Percentiles rank a stretch among this genome's conserved stretches.
Conservation (phyloP, 352 stramenopile species). For the Ophiocytium majus region DNA sequence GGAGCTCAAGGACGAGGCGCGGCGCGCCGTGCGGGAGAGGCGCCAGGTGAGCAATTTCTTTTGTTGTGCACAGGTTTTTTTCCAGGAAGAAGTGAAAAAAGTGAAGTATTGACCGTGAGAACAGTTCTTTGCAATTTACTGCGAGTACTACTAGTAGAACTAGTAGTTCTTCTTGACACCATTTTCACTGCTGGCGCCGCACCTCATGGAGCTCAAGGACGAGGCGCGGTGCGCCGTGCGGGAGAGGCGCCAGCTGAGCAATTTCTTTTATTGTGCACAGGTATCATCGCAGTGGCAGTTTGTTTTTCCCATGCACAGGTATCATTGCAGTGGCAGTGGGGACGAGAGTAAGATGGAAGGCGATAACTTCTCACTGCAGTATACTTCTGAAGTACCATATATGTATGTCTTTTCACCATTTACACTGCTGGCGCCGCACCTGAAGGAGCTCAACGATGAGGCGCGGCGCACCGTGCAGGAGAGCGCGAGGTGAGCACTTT, state of each 20-base stretch:
- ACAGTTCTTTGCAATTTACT: too few species aligned
- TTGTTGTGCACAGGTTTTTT: too few species aligned
- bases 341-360: too few species aligned
- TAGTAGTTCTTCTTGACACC: slow-evolving; percentile 46
- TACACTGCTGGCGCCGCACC: slow-evolving; percentile 31
- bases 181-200: slow-evolving; percentile 36
- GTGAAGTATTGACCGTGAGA: too few species aligned
- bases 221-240: not conserved
- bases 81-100: too few species aligned
- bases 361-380: too few species aligned
- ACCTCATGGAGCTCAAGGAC: slow-evolving; percentile 33
- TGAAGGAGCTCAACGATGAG: slow-evolving; percentile 31
- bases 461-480: not conserved
- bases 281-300: too few species aligned
- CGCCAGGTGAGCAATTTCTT: not conserved
- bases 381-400: too few species aligned
- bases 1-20: slow-evolving; percentile 26
- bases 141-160: too few species aligned
- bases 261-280: too few species aligned
- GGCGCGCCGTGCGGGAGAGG: not conserved
- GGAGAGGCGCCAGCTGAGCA: not conserved
- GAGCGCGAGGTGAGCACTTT: not conserved
- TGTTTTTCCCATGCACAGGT: too few species aligned
- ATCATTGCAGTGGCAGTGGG: too few species aligned
- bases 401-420: slow-evolving; percentile 46